Evolutionary conservation across 2,329 filamentous ascomycete genomes (phyloP), one percentile per base, ranked within the genome.

Genomic region (Nigrospora sphaerica): DNA sequence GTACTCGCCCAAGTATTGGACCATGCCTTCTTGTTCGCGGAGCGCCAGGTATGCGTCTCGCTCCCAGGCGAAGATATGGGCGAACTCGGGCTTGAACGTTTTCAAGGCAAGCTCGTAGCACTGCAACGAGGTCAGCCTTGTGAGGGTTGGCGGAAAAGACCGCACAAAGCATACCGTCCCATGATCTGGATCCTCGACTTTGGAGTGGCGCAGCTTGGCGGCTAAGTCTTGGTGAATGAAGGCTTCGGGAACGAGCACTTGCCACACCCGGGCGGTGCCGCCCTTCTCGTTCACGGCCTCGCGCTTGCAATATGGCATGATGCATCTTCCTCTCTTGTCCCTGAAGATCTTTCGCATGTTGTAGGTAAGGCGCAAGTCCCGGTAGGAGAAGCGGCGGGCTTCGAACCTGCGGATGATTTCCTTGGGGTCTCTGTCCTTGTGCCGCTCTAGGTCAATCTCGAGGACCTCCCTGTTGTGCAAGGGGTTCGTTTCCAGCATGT

Each of bases 1-100:
- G 34, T 59, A 67, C n/a, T 49, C 50, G 4, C 59, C 61, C 6
- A 66, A 46, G 39, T 52, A 66, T 17, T 46, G 50, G 9, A 68
- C 50, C 36, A 67, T 64, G 1, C 54, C 48, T 6, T 51, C 35
- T 10, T 58, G 32, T 10, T 49, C 37, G 14, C 46, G 34, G 10
- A 68, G 46, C 0, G 44, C 55, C 1, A 40, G 40, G 34, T 64
- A 68, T 3, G 63, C 62, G 1, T 54, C 34, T 23, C 48, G 59
- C 47, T 68, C 65, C 5, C 46, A 23, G 1, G 60, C 49, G 46
- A 55, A 68, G 3, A 56, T 39, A 0, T 46, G n/a, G 13, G 43
- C 42, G 3, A 44, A 36, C 10, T 46, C 38, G 12, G 39, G 31
- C 9, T 37, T 36, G 23, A 54, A 53, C 1, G 49, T 49, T 14